Evolutionary conservation across 176 grass and related monocot species (phyloP).

Genomic region (bread wheat (Triticum aestivum)): DNA sequence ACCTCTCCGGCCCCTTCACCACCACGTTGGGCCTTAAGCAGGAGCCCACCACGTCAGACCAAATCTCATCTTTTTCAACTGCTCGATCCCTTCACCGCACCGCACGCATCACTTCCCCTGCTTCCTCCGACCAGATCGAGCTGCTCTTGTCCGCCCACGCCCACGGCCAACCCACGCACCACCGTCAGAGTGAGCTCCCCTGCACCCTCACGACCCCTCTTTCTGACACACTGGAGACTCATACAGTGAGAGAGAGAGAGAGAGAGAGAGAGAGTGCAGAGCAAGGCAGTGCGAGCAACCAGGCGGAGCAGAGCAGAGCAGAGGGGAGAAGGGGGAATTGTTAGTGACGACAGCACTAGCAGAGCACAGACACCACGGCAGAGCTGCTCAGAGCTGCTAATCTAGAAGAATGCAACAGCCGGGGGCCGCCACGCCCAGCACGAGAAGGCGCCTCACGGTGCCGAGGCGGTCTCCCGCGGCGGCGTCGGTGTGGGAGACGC

Average conservation of each 20-base stretch:
- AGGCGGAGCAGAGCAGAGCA: constrained; percentile 9
- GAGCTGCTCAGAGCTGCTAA: background rate
- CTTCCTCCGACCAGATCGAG: too few species aligned
- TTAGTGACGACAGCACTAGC: background rate
- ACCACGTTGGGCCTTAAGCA: too few species aligned
- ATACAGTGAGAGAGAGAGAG: background rate
- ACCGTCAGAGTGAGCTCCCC: too few species aligned
- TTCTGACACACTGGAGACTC: too few species aligned
- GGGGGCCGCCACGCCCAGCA: background rate
- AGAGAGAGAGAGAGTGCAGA: background rate
- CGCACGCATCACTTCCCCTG: too few species aligned
- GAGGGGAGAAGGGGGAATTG: background rate
- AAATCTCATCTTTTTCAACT: too few species aligned
- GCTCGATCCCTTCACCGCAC: too few species aligned
- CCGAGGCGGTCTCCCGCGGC: constrained; percentile 13
- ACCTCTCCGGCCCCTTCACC: too few species aligned
- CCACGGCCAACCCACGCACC: too few species aligned
- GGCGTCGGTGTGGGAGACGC: constrained; percentile 67
- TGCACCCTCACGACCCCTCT: too few species aligned
- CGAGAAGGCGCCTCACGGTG: constrained; percentile 57
- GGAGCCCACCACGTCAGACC: too few species aligned
- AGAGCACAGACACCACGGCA: constrained; percentile 12
- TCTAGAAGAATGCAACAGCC: constrained; percentile 39
- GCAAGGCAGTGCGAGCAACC: constrained; percentile 21
- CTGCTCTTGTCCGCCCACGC: too few species aligned